A percentile compares a stretch with the other conserved stretches of the same genome.
These are phyloP conservation scores for Desmodesmus armatus DNA, from an alignment of 139 green algal species.

Conservation along the genomic window DNA sequence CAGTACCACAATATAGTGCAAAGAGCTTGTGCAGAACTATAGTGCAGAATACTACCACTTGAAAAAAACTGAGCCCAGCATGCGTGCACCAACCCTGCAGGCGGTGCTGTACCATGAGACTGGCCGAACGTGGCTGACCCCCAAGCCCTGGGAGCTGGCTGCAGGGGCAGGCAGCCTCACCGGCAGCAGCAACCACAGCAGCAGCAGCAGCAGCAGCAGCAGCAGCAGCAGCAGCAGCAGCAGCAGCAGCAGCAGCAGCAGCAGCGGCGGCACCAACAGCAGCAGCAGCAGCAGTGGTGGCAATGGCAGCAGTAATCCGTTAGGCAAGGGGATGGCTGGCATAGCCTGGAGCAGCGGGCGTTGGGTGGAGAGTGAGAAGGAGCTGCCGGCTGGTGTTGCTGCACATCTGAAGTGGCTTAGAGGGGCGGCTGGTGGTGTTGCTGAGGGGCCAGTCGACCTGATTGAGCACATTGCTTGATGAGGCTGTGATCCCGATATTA, in stretches of 20 bases:
- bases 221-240: not conserved
- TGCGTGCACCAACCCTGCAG: too few species aligned
- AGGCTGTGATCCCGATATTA: not conserved
- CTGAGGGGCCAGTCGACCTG: not conserved
- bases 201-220: conserved; percentile 19
- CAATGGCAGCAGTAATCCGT: too few species aligned
- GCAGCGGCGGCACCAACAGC: too few species aligned
- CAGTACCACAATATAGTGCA: too few species aligned
- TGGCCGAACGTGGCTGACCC: conserved; percentile 54
- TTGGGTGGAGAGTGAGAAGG: not conserved
- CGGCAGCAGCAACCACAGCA: not conserved
- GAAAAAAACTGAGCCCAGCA: too few species aligned
- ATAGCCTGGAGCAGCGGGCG: too few species aligned
- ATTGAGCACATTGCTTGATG: not conserved
- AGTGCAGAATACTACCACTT: too few species aligned
- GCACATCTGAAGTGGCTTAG: conserved; percentile 44
- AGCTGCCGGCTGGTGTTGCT: conserved; percentile 49
- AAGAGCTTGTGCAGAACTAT: too few species aligned
- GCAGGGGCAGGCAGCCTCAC: not conserved
- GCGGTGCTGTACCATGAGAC: conserved; percentile 66
- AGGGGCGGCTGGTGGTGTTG: not conserved
- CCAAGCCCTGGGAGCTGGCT: conserved; percentile 66
- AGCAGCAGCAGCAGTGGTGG: too few species aligned
- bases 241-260: not conserved
- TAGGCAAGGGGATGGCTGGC: too few species aligned